Percentiles rank a stretch among this genome's conserved stretches.
Conservation (phyloP, 2,329 filamentous ascomycete genomes). For the Penicillium hordei region DNA sequence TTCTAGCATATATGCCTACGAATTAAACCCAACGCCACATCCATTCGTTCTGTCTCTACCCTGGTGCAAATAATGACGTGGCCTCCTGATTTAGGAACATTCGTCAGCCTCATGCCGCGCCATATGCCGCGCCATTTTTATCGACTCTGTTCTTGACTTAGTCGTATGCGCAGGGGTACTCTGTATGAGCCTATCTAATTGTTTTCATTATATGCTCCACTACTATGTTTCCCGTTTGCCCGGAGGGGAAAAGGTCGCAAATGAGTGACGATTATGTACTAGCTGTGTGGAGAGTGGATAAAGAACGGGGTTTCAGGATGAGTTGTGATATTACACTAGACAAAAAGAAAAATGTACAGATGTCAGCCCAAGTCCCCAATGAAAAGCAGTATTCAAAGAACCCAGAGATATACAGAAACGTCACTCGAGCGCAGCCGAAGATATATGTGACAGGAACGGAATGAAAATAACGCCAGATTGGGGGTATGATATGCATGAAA, state of each 20-base stretch:
- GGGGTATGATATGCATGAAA: constrained; percentile 28
- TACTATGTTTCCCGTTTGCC: neutral
- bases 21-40: neutral
- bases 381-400: neutral
- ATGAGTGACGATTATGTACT: neutral
- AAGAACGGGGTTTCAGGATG: neutral
- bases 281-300: neutral
- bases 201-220: neutral
- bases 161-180: neutral
- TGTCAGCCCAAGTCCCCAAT: neutral
- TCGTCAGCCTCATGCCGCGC: neutral
- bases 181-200: neutral
- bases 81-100: neutral
- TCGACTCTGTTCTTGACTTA: neutral
- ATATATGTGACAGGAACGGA: neutral
- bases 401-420: neutral
- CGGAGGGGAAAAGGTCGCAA: neutral
- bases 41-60: neutral
- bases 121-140: neutral
- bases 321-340: constrained; percentile 11
- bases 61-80: constrained; percentile 1
- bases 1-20: neutral
- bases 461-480: constrained; percentile 18
- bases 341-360: neutral
- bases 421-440: neutral